Evolutionary conservation across 257 asterid species (phyloP), one percentile per base, ranked within the genome.

Genomic region (Leptodermis oblonga): DNA sequence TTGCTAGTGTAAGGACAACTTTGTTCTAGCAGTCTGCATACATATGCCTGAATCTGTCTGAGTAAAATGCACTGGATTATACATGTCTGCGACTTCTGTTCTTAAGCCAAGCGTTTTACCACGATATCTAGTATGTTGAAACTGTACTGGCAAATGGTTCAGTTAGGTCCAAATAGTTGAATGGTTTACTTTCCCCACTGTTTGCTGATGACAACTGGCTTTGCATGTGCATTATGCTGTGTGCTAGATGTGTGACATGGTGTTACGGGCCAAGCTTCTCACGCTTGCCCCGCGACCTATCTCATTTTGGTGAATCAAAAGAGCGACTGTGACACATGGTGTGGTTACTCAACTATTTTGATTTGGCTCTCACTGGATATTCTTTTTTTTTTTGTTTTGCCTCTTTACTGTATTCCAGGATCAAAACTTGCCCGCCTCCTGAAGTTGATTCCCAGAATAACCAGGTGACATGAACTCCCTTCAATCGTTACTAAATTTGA

Each of bases 401-500:
- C 17, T 53, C 3, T 34, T 23, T n/a, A n/a, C 30, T 25, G 48
- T 58, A 48, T 39, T 64, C 64, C 80, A 82, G 86, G 78, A 67
- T 79, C n/a, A 77, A 76, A 62, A 82, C 70, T 62, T 61, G 48
- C 64, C 70, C 59, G n/a, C 69, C 41, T 37, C 73, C 76, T 8
- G 82, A 82, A 30, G 62, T 37, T 51, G 78, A 76, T 61, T 48
- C 73, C 4, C 74, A 76, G 74, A 68, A 52, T 56, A 71, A 61
- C 70, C 86, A 82, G 84, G 86, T 81, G 70, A 64, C 62, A 70
- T 52, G 23, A 18, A 18, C 23, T 33, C 37, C 25, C 69, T 64
- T 64, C n/a, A n/a, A n/a, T n/a, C n/a, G 45, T 11, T 7, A 36
- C 30, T 33, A n/a, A 34, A 3, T 36, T 39, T 20, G 23, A 33